Evolutionary conservation across 352 stramenopile genomes (phyloP).

Genomic region (Phytophthora pinifolia): DNA sequence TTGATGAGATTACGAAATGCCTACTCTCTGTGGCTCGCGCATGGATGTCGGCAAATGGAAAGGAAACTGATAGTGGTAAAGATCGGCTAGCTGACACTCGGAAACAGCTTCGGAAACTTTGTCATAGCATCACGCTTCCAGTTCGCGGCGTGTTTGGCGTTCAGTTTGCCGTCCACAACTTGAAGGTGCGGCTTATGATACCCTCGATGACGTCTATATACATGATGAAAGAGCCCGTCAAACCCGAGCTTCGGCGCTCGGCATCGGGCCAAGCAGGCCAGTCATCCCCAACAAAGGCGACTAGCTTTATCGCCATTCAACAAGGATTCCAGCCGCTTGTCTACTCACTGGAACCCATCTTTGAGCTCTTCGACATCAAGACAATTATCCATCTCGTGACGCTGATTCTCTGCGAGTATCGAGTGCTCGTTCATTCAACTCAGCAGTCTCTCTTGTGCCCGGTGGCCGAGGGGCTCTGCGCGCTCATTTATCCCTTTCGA

Average conservation of each 20-base stretch:
- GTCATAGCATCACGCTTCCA: slow-evolving; percentile 53
- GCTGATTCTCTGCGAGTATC: slow-evolving; percentile 78
- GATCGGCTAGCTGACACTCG: slow-evolving; percentile 22
- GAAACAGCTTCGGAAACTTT: slow-evolving; percentile 50
- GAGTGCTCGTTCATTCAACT: slow-evolving; percentile 74
- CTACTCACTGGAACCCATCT: slow-evolving; percentile 69
- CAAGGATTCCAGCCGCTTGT: slow-evolving; percentile 64
- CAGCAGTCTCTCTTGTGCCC: slow-evolving; percentile 76
- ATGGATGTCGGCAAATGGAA: slow-evolving; percentile 42
- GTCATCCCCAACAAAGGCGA: slow-evolving; percentile 46
- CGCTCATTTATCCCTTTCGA: slow-evolving; percentile 83
- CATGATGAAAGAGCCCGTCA: slow-evolving; percentile 19
- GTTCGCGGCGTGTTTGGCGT: slow-evolving; percentile 73
- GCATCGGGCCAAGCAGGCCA: slow-evolving; percentile 20
- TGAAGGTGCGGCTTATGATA: slow-evolving; percentile 45
- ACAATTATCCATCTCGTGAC: slow-evolving; percentile 65
- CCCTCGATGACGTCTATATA: slow-evolving; percentile 65
- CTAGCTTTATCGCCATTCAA: slow-evolving; percentile 50
- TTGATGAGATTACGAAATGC: slow-evolving; percentile 54
- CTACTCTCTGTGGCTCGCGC: slow-evolving; percentile 53
- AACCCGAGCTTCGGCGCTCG: slow-evolving; percentile 20
- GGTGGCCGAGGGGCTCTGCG: slow-evolving; percentile 70
- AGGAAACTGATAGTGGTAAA: background rate
- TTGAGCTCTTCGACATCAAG: slow-evolving; percentile 77
- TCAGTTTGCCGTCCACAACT: slow-evolving; percentile 41